These are phyloP conservation scores for Metschnikowia sp. DNA, from an alignment of 805 yeast genomes.

Conservation along the genomic window DNA sequence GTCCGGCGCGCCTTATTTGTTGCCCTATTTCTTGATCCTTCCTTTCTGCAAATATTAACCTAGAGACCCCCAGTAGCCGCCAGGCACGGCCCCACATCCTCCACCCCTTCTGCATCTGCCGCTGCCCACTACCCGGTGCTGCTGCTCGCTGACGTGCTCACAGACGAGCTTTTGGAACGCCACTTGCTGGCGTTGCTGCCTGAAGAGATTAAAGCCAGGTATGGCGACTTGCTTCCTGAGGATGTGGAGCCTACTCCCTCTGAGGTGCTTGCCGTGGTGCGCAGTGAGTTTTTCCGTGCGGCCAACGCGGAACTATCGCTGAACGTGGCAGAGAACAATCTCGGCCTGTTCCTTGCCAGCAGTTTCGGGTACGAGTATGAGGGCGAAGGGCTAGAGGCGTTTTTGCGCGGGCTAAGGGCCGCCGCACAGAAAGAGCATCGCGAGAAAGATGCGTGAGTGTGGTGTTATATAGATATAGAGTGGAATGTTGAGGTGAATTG, in stretches of 20 bases:
- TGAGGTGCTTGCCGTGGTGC: constrained; percentile 41
- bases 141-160: constrained; percentile 29
- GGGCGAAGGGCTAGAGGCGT: constrained; percentile 56
- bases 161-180: constrained; percentile 26
- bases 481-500: not conserved
- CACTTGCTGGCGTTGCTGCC: constrained; percentile 31
- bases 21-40: too few relatives aligned
- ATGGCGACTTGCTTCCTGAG: constrained; percentile 40
- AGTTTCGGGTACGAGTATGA: constrained; percentile 46
- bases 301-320: constrained; percentile 39
- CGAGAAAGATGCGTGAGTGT: not conserved
- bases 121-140: constrained; percentile 10
- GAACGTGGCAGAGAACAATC: constrained; percentile 40
- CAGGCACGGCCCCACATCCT: not conserved
- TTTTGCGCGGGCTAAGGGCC: constrained; percentile 42
- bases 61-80: too few relatives aligned
- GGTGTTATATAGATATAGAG: not conserved
- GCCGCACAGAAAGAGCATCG: constrained; percentile 3
- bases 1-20: too few relatives aligned
- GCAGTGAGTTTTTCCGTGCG: constrained; percentile 48
- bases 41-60: too few relatives aligned
- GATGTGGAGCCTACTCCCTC: constrained; percentile 34
- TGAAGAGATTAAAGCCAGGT: constrained; percentile 25
- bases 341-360: constrained; percentile 47
- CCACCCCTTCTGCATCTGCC: not conserved